A percentile compares a stretch with the other conserved stretches of the same genome.
Evolutionary conservation across 768 basidiomycete species (phyloP).

Genomic region (Clavaria fumosa): DNA sequence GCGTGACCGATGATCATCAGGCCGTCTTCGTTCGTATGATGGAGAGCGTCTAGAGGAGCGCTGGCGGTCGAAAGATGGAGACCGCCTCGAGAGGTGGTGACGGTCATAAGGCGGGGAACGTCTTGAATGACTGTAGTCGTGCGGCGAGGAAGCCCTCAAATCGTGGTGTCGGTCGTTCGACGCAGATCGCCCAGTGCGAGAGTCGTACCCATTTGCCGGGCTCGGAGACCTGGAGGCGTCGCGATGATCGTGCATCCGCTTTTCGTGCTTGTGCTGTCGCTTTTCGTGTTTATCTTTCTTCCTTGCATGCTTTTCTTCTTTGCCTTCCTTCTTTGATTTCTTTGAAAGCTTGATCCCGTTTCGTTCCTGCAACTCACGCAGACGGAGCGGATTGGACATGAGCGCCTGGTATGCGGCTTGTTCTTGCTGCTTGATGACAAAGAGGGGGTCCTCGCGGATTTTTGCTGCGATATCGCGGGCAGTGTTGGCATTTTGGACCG

Average conservation of each 20-base stretch:
- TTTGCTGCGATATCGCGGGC: conserved; percentile 81
- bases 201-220: conserved; percentile 13
- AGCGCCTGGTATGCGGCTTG: conserved; percentile 82
- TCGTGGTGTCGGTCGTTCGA: no score
- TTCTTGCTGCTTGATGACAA: conserved; percentile 98
- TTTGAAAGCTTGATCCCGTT: conserved; percentile 73
- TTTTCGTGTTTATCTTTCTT: conserved; percentile 57
- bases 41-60: conserved; percentile 29
- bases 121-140: conserved; percentile 3
- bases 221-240: conserved; percentile 18
- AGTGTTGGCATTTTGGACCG: conserved; percentile 87
- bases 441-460: conserved; percentile 88
- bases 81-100: conserved; percentile 26
- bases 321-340: conserved; percentile 58
- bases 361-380: conserved; percentile 66
- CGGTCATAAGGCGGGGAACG: conserved; percentile 20
- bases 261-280: conserved; percentile 32
- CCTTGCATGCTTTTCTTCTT: conserved; percentile 14
- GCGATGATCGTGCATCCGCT: conserved; percentile 24
- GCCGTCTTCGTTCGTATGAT: no score
- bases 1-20: conserved; percentile 27
- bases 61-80: conserved; percentile 28
- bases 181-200: no score
- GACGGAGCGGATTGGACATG: conserved; percentile 71
- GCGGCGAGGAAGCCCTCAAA: no score